Evolutionary conservation across 1,284 basidiomycete genomes (phyloP).

Genomic region (Laetiporus sulphureus): DNA sequence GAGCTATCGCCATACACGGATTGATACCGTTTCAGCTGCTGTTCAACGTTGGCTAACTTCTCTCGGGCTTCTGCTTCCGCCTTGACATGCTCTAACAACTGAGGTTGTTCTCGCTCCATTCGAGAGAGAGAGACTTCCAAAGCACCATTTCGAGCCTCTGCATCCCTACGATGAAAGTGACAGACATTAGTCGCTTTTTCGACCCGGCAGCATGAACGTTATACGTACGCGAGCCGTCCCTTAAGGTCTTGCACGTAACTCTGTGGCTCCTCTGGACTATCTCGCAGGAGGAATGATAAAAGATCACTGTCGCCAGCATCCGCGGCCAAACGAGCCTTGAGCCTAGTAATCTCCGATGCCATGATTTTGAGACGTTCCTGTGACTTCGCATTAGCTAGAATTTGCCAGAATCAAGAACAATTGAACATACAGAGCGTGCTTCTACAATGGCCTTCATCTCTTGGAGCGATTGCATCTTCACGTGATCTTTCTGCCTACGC

Average conservation of each 20-base stretch:
- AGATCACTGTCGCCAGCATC: slow-evolving; percentile 66
- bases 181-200: slow-evolving; percentile 1
- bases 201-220: slow-evolving; percentile 6
- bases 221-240: slow-evolving; percentile 50
- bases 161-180: slow-evolving; percentile 35
- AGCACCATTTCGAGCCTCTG: slow-evolving; percentile 43
- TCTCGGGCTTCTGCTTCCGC: slow-evolving; percentile 49
- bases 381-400: no score
- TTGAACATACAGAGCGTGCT: slow-evolving; percentile 50
- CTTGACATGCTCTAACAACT: slow-evolving; percentile 39
- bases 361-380: slow-evolving; percentile 75
- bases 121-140: slow-evolving; percentile 44
- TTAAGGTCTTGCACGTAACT: slow-evolving; percentile 63
- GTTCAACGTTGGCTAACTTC: slow-evolving; percentile 39
- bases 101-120: slow-evolving; percentile 40
- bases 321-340: slow-evolving; percentile 77
- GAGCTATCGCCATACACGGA: slow-evolving; percentile 54
- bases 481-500: slow-evolving; percentile 59
- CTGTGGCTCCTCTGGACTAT: slow-evolving; percentile 43
- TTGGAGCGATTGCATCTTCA: slow-evolving; percentile 58
- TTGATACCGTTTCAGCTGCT: slow-evolving; percentile 55
- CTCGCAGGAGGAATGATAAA: slow-evolving; percentile 61
- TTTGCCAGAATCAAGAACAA: no score
- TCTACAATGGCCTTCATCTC: slow-evolving; percentile 71
- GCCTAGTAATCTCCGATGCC: slow-evolving; percentile 68